Base-by-base conservation (phyloP, 805 yeast genomes). In the Spathaspora boniae region DNA sequence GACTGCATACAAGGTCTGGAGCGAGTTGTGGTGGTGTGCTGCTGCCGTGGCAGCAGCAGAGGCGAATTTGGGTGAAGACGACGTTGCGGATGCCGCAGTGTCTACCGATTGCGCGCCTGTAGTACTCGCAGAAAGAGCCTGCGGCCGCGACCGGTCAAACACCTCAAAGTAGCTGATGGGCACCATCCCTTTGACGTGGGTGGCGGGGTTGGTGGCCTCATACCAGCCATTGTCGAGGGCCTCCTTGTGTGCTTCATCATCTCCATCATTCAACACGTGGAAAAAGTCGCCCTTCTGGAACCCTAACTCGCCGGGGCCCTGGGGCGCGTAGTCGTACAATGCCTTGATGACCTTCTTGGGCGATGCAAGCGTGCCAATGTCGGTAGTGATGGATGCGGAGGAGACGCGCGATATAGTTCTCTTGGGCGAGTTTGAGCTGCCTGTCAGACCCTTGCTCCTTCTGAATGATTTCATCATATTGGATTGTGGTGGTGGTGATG, bases 291-390 rank as follows among this genome's bases (percentile, higher is more conserved):
- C 96, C 46, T 79, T 77, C 28, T 60, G 52, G 56, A 93, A 91
- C 20, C 78, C 70, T 23, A 91, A 70, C 55, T 91, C 97, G 16
- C 86, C 87, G 1, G 86, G 79, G 9, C 84, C 82, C 47, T 82
- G 89, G 1, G 95, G 83, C 28, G 65, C 65, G 59, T 89, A 89
- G 51, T 82, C 82, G 48, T 76, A 79, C 12, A 82, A 62, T 0
- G 98, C 97, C 43, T 79, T 80, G 40, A 93, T 86, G 29, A 86
- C 95, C 52, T 82, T 82, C 42, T 78, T 82, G 4, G 96, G 95
- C 3, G 86, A 76, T 41, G 67, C 57, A 18, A 65, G 50, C 17
- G 53, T 46, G 4, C 36, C 38, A 20, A 45, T 58, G 24, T 46
- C 43, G 21, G 26, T 50, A 4, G 24, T 24, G 9, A 33, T 33